A percentile compares a stretch with the other conserved stretches of the same genome.
phyloP scores from a whole-genome alignment of 2,329 filamentous ascomycete genomes.

The Pestalotiopsis sp. region DNA sequence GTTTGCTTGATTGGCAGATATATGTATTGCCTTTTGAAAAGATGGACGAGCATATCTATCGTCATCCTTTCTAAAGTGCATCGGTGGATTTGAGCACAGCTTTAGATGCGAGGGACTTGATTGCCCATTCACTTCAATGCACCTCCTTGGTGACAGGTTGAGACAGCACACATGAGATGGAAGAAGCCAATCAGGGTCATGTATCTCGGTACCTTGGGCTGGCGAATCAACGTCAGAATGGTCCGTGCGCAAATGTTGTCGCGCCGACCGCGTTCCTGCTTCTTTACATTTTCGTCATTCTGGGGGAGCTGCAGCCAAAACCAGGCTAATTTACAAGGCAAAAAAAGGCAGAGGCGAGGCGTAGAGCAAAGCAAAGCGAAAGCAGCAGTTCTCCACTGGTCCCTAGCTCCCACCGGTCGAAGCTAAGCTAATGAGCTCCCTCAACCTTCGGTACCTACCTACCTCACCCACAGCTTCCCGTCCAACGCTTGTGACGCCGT shows the following conservation, averaged over 20 bases:
- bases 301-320: not conserved
- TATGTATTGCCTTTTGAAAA: no score
- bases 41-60: no score
- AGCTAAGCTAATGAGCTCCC: not conserved
- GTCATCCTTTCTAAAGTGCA: no score
- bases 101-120: no score
- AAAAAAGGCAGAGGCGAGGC: not conserved
- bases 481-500: not conserved
- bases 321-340: not conserved
- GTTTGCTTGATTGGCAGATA: no score
- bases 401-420: not conserved
- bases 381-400: not conserved
- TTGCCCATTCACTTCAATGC: no score
- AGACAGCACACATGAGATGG: not conserved
- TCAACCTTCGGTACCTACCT: not conserved
- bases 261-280: slow-evolving; percentile 10
- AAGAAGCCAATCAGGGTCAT: not conserved
- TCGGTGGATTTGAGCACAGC: no score
- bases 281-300: slow-evolving; percentile 11
- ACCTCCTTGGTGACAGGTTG: no score
- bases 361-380: not conserved
- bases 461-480: not conserved
- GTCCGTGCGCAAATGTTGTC: not conserved
- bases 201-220: not conserved
- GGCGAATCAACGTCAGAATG: not conserved